phyloP scores from a whole-genome alignment of 2,329 filamentous ascomycete genomes.

The Curvularia lunata region DNA sequence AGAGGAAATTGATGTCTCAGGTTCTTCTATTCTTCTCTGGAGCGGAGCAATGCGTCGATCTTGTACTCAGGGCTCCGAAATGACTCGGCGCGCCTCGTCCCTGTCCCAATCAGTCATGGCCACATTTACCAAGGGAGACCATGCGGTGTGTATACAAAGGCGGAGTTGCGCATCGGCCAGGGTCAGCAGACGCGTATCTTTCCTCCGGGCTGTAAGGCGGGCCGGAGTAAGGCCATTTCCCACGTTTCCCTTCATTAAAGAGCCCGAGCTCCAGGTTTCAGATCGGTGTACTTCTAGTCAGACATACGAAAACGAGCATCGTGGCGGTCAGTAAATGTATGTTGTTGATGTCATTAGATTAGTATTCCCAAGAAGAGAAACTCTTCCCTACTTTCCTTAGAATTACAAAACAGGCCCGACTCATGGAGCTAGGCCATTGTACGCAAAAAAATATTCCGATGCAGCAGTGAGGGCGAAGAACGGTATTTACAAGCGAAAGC shows the following conservation, averaged over 20 bases:
- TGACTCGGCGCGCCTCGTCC: background rate
- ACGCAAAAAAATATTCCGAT: conserved; percentile 9
- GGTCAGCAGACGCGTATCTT: conserved; percentile 1
- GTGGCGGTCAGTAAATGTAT: background rate
- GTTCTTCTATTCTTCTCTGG: background rate
- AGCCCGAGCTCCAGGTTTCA: conserved; percentile 1
- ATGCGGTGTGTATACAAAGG: conserved; percentile 1
- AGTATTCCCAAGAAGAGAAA: conserved; percentile 1
- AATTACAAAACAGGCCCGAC: conserved; percentile 11
- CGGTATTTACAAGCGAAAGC: conserved; percentile 13
- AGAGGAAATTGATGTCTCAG: background rate
- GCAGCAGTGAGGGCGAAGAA: conserved; percentile 16
- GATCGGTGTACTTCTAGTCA: background rate
- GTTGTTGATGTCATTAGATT: conserved; percentile 1
- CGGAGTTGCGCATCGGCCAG: background rate
- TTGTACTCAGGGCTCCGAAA: background rate
- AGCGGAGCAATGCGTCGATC: background rate
- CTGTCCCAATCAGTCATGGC: conserved; percentile 1
- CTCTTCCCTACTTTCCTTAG: background rate
- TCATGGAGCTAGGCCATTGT: background rate
- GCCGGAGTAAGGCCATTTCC: conserved; percentile 6
- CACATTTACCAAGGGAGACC: background rate
- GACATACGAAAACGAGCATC: background rate
- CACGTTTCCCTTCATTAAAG: background rate
- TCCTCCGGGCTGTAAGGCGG: background rate